Conservation (phyloP, 2,329 filamentous ascomycete species). For the Drechslerella dactyloides region DNA sequence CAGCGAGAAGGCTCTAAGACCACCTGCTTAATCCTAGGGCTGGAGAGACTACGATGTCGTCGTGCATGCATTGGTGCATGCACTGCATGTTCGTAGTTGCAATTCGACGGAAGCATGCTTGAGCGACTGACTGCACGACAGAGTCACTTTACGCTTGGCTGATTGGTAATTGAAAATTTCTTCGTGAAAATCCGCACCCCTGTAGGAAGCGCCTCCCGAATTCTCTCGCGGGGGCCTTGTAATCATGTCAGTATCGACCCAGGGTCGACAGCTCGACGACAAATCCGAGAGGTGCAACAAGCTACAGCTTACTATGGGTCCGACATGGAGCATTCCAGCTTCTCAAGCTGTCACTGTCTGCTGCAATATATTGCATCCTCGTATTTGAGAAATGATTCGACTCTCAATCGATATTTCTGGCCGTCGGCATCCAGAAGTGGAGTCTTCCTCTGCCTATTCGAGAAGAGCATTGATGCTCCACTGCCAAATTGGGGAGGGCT, state of each 20-base stretch:
- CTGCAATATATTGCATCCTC: constrained; percentile 16
- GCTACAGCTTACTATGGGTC: constrained; percentile 30
- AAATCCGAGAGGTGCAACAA: constrained; percentile 8
- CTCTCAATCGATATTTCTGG: not conserved
- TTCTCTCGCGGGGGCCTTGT: no score
- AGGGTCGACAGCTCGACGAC: not conserved
- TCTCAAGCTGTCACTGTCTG: not conserved
- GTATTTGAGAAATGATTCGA: constrained; percentile 1
- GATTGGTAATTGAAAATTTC: constrained; percentile 26
- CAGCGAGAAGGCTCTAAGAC: constrained; percentile 23
- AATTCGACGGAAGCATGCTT: not conserved
- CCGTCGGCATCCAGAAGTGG: constrained; percentile 2
- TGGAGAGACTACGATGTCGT: not conserved
- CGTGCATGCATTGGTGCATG: not conserved
- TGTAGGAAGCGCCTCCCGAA: not conserved
- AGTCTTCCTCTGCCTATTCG: constrained; percentile 22
- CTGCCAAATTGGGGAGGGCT: constrained; percentile 30
- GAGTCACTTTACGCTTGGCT: not conserved
- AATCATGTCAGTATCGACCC: not conserved
- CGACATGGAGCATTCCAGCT: not conserved
- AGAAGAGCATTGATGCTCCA: constrained; percentile 24
- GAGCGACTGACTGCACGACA: not conserved
- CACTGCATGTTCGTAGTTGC: not conserved
- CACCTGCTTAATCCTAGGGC: not conserved
- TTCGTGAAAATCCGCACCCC: not conserved